These are phyloP conservation scores for Talaromyces nanjingensis DNA, from an alignment of 495 filamentous ascomycete genomes.

Conservation along the genomic window DNA sequence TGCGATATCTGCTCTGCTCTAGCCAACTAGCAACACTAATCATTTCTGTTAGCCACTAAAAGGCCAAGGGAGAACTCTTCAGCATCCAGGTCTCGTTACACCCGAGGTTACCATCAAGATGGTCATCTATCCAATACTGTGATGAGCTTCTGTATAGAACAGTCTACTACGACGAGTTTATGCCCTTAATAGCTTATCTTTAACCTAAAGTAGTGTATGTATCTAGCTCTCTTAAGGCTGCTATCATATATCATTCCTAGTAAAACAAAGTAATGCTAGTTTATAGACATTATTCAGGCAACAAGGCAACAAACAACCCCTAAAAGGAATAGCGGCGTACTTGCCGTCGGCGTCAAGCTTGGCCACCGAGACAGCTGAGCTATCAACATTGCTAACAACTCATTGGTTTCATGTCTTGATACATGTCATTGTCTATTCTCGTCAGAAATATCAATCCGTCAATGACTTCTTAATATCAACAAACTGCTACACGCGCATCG, in stretches of 20 bases:
- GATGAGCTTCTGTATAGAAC: not conserved
- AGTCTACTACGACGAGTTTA: not conserved
- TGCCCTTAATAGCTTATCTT: not conserved
- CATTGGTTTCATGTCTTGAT: not conserved
- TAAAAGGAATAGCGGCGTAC: not conserved
- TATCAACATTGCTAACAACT: not conserved
- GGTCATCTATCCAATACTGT: not conserved
- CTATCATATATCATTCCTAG: too few species aligned
- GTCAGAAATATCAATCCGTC: not conserved
- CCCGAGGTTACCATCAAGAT: not conserved
- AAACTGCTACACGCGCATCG: constrained; percentile 3
- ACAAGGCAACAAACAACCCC: not conserved
- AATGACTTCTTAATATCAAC: not conserved
- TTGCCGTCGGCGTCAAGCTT: not conserved
- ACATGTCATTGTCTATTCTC: not conserved
- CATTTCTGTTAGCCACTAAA: not conserved
- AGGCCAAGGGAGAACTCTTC: not conserved
- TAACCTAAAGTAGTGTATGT: too few species aligned
- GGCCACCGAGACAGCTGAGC: not conserved
- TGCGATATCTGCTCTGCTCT: not conserved
- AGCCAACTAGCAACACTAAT: not conserved
- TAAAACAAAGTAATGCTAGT: not conserved
- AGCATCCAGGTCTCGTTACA: not conserved
- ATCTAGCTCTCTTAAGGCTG: too few species aligned
- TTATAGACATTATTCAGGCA: not conserved